Percentiles rank a stretch among this genome's conserved stretches.
Conservation (phyloP, 2,329 filamentous ascomycete species). For the Botrytis squamosa region DNA sequence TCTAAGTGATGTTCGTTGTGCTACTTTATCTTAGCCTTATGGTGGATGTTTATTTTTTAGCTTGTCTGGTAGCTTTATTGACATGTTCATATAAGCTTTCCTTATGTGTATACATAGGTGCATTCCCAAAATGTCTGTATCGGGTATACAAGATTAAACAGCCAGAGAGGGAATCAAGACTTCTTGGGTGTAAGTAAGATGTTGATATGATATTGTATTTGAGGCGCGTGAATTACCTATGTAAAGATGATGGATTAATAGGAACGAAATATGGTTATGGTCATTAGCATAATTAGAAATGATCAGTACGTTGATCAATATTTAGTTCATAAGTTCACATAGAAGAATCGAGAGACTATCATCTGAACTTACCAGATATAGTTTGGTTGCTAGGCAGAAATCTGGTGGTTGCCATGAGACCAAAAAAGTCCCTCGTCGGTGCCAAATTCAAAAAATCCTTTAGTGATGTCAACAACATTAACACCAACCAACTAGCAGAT, state of each 20-base stretch:
- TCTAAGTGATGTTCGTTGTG: background rate
- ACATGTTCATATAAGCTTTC: background rate
- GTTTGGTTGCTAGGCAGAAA: background rate
- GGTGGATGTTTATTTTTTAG: background rate
- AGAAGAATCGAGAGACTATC: background rate
- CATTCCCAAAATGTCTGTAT: background rate
- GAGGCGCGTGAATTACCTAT: background rate
- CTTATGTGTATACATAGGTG: background rate
- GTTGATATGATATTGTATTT: background rate
- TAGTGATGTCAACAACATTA: background rate
- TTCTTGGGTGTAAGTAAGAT: no score
- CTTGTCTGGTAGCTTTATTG: background rate
- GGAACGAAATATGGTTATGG: background rate
- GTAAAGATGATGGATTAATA: background rate
- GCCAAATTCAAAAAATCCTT: background rate
- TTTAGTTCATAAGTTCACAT: background rate
- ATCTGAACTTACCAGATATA: background rate
- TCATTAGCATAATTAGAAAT: background rate
- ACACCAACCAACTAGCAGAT: background rate
- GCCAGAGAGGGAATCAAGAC: background rate
- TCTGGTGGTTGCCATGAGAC: background rate
- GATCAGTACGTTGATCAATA: background rate
- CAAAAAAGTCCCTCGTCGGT: background rate
- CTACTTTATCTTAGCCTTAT: background rate
- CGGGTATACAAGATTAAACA: background rate